Base-by-base conservation (phyloP, 2,329 filamentous ascomycete species). In the Acarospora socialis region DNA sequence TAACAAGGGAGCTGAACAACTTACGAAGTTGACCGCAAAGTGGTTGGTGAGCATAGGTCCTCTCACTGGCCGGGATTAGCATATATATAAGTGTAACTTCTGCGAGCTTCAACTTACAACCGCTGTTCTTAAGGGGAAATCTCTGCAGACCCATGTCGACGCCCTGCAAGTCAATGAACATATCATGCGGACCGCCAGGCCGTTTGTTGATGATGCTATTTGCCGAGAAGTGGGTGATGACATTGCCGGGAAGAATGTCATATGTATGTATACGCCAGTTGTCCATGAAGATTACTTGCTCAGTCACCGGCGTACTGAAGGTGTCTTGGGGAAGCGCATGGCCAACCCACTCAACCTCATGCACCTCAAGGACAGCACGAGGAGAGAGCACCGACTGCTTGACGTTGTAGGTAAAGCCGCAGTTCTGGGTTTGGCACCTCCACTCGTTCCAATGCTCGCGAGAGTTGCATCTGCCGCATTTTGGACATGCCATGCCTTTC, bases 401-500 rank as follows among this genome's bases (percentile, higher is more conserved):
- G 15, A 50, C 15, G 1, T 41, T 38, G 21, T 64, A 53, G 7
- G 45, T 47, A 29, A 65, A 78, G 2, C 46, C 48, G 42, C 74
- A 81, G 1, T 42, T 43, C 0, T 41, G 39, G 9, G 61, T 68
- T 25, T 63, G 57, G 37, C 77, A 84, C 16, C 56, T 51, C 76
- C 75, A 81, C 1, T 64, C 61, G 4, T 52, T 54, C 74, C 77
- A 84, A 15, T 61, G 51, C 9, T 65, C 57, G 1, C 78, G 63
- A 2, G 70, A 62, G 24, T 63, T 72, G 43, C 77, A 81, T 23
- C 69, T 64, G 0, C 60, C 55, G 40, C 80, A 84, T 2, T 54
- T 37, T 0, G 70, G 72, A 42, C 80, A 86, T 2, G 78, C 68
- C 28, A 82, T 68, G 0, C 78, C 79, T 30, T 60, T 59, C 45